Evolutionary conservation across 441 rosid species (phyloP), one percentile per base, ranked within the genome.

Genomic region (Populus hybrid): DNA sequence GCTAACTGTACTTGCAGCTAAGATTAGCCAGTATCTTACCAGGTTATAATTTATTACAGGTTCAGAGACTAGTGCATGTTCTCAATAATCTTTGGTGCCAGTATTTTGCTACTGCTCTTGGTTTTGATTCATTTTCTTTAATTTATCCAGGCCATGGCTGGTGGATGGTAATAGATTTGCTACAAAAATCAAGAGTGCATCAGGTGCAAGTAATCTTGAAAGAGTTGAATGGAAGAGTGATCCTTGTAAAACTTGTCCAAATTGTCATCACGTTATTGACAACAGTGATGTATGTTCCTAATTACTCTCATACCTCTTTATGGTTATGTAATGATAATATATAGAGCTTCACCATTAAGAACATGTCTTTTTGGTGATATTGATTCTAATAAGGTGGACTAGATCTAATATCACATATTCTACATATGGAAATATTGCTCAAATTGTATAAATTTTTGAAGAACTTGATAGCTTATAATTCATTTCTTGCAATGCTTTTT

Each of bases 161-260:
- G 91, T 95, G 64, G 99, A 95, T 75, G 84, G 90, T 70, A 89
- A 87, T 53, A 86, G 99, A 64, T 68, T 95, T 71, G 98, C 99
- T 2, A 83, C 94, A 12, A 94, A 95, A 84, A 95, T 95, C 64
- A 92, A 77, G 91, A 91, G 90, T 85, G 99, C 98, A 9, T 75
- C 79, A 45, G 56, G 73, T 23, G 1, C 59, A 20, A 10, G 73
- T 70, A 77, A 90, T 87, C 90, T 86, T 1, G 83, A 84, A 74
- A 85, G 83, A 77, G 89, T 86, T 56, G 83, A 76, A 75, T 94
- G 93, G 93, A 85, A 87, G 66, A 94, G 97, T 86, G 94, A 95
- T 76, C 99, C 99, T 29, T 78, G 90, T 1, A 91, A 85, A 76
- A 87, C 94, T 59, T 94, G 99, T 85, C 97, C 99, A 0, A 92